A percentile compares a stretch with the other conserved stretches of the same genome.
Evolutionary conservation across 1,284 basidiomycete genomes (phyloP).

Genomic region (Stereum hirsutum): DNA sequence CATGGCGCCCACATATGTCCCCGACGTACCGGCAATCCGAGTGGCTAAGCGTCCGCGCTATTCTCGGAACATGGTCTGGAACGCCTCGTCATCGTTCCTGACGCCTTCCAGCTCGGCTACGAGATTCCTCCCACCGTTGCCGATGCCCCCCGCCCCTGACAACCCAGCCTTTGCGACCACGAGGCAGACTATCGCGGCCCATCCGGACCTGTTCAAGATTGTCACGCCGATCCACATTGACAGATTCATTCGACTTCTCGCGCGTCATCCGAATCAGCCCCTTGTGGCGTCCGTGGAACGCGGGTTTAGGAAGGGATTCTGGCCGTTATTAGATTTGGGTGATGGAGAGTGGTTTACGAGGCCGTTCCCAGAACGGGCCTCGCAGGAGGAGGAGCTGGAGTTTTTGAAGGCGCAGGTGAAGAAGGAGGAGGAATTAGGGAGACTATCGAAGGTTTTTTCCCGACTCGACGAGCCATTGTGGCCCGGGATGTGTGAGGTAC

Average conservation of each 20-base stretch:
- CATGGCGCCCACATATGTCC: too few species aligned
- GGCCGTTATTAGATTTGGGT: not conserved
- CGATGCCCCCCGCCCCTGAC: too few species aligned
- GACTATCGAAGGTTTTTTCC: slow-evolving; percentile 4
- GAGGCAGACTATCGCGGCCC: too few species aligned
- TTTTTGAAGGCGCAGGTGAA: not conserved
- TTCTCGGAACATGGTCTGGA: too few species aligned
- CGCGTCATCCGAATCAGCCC: not conserved
- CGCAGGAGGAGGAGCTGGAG: not conserved
- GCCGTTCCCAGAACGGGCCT: not conserved
- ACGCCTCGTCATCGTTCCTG: too few species aligned
- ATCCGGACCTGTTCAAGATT: not conserved
- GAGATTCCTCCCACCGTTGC: too few species aligned
- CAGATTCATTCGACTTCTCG: not conserved
- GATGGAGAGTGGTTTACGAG: not conserved
- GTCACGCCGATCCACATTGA: not conserved
- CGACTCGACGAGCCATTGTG: slow-evolving; percentile 5
- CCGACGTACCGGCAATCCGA: too few species aligned
- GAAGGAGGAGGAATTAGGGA: not conserved
- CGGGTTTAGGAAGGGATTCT: not conserved
- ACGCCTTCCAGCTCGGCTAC: too few species aligned
- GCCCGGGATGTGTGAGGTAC: slow-evolving; percentile 14
- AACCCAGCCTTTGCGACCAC: too few species aligned
- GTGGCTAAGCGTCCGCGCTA: too few species aligned
- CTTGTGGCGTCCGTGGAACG: not conserved